These are phyloP conservation scores for Trametes versicolor DNA, from an alignment of 1,284 basidiomycete genomes.

Conservation along the genomic window DNA sequence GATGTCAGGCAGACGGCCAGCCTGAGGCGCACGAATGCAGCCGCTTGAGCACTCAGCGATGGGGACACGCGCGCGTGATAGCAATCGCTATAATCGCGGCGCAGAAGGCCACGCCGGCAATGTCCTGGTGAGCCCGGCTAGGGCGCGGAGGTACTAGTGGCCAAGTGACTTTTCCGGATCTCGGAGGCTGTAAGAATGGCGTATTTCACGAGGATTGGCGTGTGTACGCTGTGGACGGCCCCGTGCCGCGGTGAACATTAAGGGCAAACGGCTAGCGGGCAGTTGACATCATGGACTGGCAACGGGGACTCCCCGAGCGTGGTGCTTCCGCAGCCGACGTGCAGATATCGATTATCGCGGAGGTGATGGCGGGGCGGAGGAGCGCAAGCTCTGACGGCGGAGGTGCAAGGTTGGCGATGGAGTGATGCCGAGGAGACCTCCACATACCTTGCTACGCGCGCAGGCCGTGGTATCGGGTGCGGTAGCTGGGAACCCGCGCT, in stretches of 20 bases:
- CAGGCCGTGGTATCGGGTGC: neutral
- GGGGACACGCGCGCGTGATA: neutral
- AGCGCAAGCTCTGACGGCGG: neutral
- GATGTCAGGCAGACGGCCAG: neutral
- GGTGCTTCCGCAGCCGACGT: neutral
- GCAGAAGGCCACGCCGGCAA: constrained; percentile 2
- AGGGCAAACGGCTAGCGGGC: neutral
- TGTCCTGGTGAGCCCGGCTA: neutral
- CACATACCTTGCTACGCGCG: neutral
- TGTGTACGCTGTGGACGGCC: neutral
- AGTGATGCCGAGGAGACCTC: neutral
- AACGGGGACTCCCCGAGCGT: neutral
- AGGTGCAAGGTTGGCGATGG: neutral
- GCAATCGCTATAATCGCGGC: neutral
- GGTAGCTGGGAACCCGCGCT: constrained; percentile 1
- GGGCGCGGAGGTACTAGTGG: neutral
- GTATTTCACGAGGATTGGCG: constrained; percentile 4
- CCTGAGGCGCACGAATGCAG: too few relatives aligned
- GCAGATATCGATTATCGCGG: neutral
- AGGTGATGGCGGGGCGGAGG: neutral
- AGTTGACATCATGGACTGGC: constrained; percentile 1
- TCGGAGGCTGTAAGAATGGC: constrained; percentile 2
- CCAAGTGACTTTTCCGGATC: constrained; percentile 2
- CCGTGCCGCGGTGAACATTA: too few relatives aligned
- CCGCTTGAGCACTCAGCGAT: too few relatives aligned